Percentiles rank a stretch among this genome's conserved stretches.
Evolutionary conservation across 495 filamentous ascomycete genomes (phyloP).

Genomic region (Echria macrotheca): DNA sequence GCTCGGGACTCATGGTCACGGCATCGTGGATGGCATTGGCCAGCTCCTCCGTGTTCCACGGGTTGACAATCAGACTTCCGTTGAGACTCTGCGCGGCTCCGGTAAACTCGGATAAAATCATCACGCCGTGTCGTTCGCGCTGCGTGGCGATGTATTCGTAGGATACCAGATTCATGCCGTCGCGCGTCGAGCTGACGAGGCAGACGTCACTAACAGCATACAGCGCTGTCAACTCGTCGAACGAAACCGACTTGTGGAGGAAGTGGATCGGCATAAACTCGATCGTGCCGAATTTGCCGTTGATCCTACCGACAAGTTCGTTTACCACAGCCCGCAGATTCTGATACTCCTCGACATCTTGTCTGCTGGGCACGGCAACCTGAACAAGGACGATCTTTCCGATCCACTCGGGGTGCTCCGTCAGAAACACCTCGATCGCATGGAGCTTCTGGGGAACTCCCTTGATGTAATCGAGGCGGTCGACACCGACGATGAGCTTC

Average conservation of each 20-base stretch:
- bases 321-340: slow-evolving; percentile 86
- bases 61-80: slow-evolving; percentile 82
- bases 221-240: slow-evolving; percentile 85
- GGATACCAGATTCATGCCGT: slow-evolving; percentile 95
- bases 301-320: slow-evolving; percentile 85
- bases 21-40: slow-evolving; percentile 80
- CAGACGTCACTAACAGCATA: slow-evolving; percentile 89
- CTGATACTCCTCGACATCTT: slow-evolving; percentile 95
- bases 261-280: slow-evolving; percentile 94
- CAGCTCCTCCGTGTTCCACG: slow-evolving; percentile 84
- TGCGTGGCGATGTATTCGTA: slow-evolving; percentile 96
- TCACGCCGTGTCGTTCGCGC: slow-evolving; percentile 72
- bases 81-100: slow-evolving; percentile 84
- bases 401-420: slow-evolving; percentile 86
- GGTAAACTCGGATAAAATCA: slow-evolving; percentile 90
- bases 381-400: slow-evolving; percentile 90
- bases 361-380: slow-evolving; percentile 84
- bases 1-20: slow-evolving; percentile 78
- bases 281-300: slow-evolving; percentile 86
- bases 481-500: slow-evolving; percentile 88
- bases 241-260: slow-evolving; percentile 82
- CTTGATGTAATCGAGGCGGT: slow-evolving; percentile 93
- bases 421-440: slow-evolving; percentile 83
- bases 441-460: slow-evolving; percentile 93
- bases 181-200: slow-evolving; percentile 83